These are phyloP conservation scores for Tylopilus sp. DNA, from an alignment of 1,284 basidiomycete genomes.

Conservation along the genomic window DNA sequence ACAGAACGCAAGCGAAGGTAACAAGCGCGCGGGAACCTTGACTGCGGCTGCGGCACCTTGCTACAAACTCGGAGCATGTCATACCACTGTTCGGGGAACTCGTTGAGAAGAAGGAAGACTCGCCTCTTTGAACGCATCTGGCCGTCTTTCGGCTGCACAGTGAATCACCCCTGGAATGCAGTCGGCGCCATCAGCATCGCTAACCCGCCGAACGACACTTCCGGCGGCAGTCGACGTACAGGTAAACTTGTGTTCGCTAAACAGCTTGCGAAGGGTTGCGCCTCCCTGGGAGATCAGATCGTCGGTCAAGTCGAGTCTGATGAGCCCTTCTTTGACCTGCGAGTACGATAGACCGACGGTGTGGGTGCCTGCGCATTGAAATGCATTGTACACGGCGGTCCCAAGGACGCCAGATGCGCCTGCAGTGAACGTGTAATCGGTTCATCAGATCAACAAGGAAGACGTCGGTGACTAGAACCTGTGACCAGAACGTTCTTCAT, in stretches of 20 bases:
- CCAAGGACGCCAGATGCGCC: constrained; percentile 79
- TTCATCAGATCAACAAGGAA: constrained; percentile 10
- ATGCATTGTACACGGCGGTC: constrained; percentile 58
- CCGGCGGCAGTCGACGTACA: constrained; percentile 45
- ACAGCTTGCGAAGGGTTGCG: constrained; percentile 40
- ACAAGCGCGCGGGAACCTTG: constrained; percentile 38
- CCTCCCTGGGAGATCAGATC: constrained; percentile 42
- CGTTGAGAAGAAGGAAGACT: constrained; percentile 10
- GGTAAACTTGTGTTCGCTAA: constrained; percentile 48
- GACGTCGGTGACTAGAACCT: constrained; percentile 33
- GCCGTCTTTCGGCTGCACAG: constrained; percentile 79
- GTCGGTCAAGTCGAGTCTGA: constrained; percentile 58
- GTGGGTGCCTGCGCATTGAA: constrained; percentile 41
- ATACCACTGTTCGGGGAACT: not conserved
- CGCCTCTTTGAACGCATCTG: constrained; percentile 78
- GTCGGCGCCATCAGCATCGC: constrained; percentile 1
- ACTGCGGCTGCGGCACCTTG: constrained; percentile 59
- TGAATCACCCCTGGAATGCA: constrained; percentile 66
- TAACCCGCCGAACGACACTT: not conserved
- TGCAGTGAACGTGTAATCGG: constrained; percentile 27
- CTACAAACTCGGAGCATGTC: constrained; percentile 14
- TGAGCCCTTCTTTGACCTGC: constrained; percentile 49
- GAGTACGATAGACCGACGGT: constrained; percentile 63
- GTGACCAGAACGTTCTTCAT: constrained; percentile 48
- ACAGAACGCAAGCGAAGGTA: not conserved